Evolutionary conservation across 768 basidiomycete species (phyloP), one percentile per base, ranked within the genome.

Genomic region (Cyclocybe cylindracea): DNA sequence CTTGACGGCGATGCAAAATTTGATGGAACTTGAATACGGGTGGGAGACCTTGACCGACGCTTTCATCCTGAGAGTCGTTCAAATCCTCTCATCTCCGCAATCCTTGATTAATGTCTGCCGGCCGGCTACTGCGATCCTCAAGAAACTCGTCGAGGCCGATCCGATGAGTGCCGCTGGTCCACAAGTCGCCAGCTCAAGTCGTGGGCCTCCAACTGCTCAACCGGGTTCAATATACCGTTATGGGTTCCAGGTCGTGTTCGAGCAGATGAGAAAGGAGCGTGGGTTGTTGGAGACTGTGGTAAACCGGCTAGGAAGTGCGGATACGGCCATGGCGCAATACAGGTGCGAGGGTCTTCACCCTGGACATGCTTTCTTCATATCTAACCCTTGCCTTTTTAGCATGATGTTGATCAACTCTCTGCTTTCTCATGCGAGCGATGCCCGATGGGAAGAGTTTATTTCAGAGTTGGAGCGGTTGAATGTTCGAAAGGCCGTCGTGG

Each of bases 321-420:
- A 94, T 64, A 91, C 88, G 16, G 89, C 83, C 29, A 91, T 92
- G 86, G 87, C 85, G 16, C 76, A 91, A 58, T 81, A 91, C 63
- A 93, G 91, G 91, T 85, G 44, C 39, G 24, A 24, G 5, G 16
- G 67, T 56, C 10, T 18, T n/a, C 33, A 11, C 18, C 44, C 8
- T 16, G 38, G 5, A 46, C 31, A 19, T 14, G 52, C 7, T 8
- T 34, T 45, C 31, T 8, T 19, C 18, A n/a, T 52, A 7, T 46
- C 38, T 56, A 36, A 53, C 47, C 34, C 52, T 60, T 44, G 52
- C 53, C 45, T 63, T 35, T 44, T 39, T 58, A 92, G 91, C 56
- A 85, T 96, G 83, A 91, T 89, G 84, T 73, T 96, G 59, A 89
- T 96, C 60, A 94, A 94, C 63, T 90, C 91, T 7, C 74, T 95